Conservation (phyloP, 371 early-diverging fungal species). For the Apophysomyces variabilis region DNA sequence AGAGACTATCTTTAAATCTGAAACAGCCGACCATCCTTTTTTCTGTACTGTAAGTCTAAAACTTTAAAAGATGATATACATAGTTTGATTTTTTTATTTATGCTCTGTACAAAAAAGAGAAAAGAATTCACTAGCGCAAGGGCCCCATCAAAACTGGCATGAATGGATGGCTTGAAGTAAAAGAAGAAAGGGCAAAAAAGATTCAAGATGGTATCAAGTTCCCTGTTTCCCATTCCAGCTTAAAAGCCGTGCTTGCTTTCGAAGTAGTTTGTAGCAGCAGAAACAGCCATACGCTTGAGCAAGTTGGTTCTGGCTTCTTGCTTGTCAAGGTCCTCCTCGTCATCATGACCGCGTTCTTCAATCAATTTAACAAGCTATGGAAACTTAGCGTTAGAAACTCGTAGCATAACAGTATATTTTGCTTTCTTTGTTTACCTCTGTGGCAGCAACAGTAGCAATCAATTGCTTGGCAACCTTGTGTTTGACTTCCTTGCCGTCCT, state of each 20-base stretch:
- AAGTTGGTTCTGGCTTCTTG: constrained; percentile 23
- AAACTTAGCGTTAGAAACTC: background rate
- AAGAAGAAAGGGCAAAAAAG: no score
- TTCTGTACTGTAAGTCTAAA: no score
- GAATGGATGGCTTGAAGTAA: no score
- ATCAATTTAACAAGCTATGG: constrained; percentile 43
- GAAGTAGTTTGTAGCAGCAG: constrained; percentile 42
- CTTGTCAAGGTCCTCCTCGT: constrained; percentile 27
- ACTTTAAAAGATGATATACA: no score
- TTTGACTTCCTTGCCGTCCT: constrained; percentile 37
- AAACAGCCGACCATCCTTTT: no score
- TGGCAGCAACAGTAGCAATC: constrained; percentile 56
- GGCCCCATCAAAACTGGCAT: no score
- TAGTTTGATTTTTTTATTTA: no score
- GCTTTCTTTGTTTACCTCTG: constrained; percentile 33
- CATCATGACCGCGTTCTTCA: constrained; percentile 28
- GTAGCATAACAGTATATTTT: background rate
- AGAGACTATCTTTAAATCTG: no score
- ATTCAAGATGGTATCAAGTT: no score
- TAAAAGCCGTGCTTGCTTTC: constrained; percentile 39
- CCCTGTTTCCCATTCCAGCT: background rate
- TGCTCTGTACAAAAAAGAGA: no score
- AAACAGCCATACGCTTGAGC: constrained; percentile 39
- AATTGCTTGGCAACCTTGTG: constrained; percentile 55
- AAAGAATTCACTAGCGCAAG: no score